Evolutionary conservation across 148 eudicot species (phyloP), one percentile per base, ranked within the genome.

Genomic region (Oxyria digyna): DNA sequence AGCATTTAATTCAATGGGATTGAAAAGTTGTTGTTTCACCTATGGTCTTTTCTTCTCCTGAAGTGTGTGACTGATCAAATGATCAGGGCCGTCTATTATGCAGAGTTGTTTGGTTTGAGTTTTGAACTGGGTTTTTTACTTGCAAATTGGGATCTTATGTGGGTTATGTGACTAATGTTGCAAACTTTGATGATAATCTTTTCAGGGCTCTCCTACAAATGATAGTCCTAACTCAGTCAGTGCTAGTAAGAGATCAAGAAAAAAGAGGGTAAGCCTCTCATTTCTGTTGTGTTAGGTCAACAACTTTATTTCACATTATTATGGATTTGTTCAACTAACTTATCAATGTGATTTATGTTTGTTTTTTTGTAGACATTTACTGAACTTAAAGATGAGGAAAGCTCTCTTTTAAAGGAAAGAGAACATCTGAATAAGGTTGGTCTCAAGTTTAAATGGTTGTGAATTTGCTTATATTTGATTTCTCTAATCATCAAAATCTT

Each of bases 321-420:
- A 1, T 37, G 68, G 23, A 40, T 15, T 18, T 40, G 14, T 17
- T 35, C 33, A 37, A 24, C 69, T n/a, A 35, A 35, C 4, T 37
- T 66, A 41, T 66, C 24, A 20, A 37, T n/a, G 43, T n/a, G n/a
- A 35, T 35, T 6, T 35, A 35, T 35, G 38, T 35, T 35, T 35
- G 27, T 66, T 66, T n/a, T 42, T 71, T 75, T 17, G 17, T 79
- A 86, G 90, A 79, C 85, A 15, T 84, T 76, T 83, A 69, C 76
- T 8, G 81, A 87, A 75, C 92, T 87, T 64, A 85, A 78, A 73
- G 89, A 83, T 33, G 85, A 85, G 76, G 92, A 85, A 68, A 67
- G 10, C 73, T 78, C 75, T 8, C 69, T 87, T 62, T 59, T 83
- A 74, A 80, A 85, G 78, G 89, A 87, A 59, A 75, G 80, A 38